Conservation (phyloP, 2,329 filamentous ascomycete species). For the Colletotrichum lupini region DNA sequence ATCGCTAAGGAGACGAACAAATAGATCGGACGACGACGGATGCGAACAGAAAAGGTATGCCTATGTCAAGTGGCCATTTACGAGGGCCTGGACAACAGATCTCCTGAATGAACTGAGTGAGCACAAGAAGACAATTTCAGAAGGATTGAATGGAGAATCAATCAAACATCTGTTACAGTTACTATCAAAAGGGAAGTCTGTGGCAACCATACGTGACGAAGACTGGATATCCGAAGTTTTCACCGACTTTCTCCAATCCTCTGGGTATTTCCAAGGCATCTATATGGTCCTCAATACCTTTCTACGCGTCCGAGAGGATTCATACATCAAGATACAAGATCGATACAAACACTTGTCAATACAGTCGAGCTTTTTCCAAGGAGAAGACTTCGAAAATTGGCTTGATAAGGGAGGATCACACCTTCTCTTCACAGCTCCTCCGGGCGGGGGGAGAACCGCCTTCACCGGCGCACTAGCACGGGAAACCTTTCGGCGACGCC, state of each 20-base stretch:
- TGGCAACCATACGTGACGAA: not conserved
- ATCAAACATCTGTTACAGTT: not conserved
- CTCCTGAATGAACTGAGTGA: not conserved
- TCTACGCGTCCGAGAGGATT: not conserved
- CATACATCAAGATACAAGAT: not conserved
- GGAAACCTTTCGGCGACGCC: not conserved
- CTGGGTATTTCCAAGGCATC: no score
- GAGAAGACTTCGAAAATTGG: not conserved
- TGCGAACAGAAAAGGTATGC: not conserved
- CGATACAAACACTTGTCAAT: no score
- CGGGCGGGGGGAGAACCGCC: not conserved
- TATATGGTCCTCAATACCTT: not conserved
- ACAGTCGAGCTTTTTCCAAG: not conserved
- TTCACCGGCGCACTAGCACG: not conserved
- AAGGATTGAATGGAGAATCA: not conserved
- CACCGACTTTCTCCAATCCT: no score
- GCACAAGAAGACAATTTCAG: not conserved
- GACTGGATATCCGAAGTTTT: no score
- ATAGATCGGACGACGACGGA: no score
- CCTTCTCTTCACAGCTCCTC: not conserved
- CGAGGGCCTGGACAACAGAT: constrained; percentile 4
- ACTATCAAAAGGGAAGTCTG: not conserved
- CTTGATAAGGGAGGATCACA: not conserved
- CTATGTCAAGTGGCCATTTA: constrained; percentile 9
- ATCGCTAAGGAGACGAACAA: not conserved